phyloP scores from a whole-genome alignment of 495 filamentous ascomycete genomes.

The Penicillium canescens region DNA sequence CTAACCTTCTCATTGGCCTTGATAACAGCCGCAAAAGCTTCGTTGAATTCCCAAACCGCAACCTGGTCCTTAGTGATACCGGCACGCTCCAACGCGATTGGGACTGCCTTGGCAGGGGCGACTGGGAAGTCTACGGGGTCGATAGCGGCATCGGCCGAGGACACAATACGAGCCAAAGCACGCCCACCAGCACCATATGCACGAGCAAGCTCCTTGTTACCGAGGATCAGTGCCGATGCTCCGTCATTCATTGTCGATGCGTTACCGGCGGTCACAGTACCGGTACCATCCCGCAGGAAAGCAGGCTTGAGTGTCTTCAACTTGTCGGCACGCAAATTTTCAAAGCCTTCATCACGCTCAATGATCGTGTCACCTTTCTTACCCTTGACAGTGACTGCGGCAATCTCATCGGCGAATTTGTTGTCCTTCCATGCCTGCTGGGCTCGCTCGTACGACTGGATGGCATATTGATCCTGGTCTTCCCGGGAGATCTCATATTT shows the following conservation, averaged over 20 bases:
- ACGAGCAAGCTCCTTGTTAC: conserved; percentile 70
- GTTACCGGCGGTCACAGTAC: conserved; percentile 94
- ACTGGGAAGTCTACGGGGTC: conserved; percentile 96
- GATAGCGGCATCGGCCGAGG: conserved; percentile 85
- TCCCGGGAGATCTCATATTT: conserved; percentile 78
- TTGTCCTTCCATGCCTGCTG: conserved; percentile 85
- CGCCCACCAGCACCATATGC: conserved; percentile 71
- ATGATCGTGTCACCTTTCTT: conserved; percentile 82
- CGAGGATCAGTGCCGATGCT: conserved; percentile 86
- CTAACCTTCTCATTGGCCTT: conserved; percentile 87
- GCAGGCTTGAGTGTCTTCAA: conserved; percentile 85
- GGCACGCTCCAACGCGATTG: conserved; percentile 83
- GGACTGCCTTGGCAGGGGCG: conserved; percentile 88
- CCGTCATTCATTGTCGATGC: conserved; percentile 92
- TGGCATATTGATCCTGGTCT: conserved; percentile 87
- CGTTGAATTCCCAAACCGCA: conserved; percentile 96
- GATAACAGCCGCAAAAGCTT: conserved; percentile 95
- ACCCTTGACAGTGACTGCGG: conserved; percentile 76
- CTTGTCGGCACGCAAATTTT: conserved; percentile 81
- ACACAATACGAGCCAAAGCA: conserved; percentile 81
- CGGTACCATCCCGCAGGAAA: conserved; percentile 78
- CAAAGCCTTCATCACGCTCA: conserved; percentile 82
- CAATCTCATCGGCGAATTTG: conserved; percentile 83
- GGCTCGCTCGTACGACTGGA: conserved; percentile 81
- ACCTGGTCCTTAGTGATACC: conserved; percentile 89